A percentile compares a stretch with the other conserved stretches of the same genome.
phyloP scores from a whole-genome alignment of 2,329 filamentous ascomycete genomes.

The Golovinomyces cichoracearum region DNA sequence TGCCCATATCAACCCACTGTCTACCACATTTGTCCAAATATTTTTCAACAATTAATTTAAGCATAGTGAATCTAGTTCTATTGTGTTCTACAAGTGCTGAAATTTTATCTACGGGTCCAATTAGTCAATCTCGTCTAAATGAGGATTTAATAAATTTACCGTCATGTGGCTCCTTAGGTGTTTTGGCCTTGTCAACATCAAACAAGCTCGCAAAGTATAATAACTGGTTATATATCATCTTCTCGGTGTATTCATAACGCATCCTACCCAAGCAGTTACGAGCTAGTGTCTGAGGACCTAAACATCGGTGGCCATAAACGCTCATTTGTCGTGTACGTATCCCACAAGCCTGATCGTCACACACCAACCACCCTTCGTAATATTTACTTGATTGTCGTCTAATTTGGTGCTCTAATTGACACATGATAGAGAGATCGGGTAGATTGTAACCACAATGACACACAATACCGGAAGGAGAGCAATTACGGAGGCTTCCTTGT shows the following conservation, averaged over 20 bases:
- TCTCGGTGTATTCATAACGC: slow-evolving; percentile 68
- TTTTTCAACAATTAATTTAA: slow-evolving; percentile 51
- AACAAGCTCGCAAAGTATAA: slow-evolving; percentile 66
- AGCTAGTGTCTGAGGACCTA: slow-evolving; percentile 65
- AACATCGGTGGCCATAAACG: slow-evolving; percentile 72
- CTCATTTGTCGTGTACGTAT: slow-evolving; percentile 74
- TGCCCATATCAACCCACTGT: slow-evolving; percentile 87
- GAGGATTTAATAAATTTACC: slow-evolving; percentile 17
- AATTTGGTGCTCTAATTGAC: slow-evolving; percentile 68
- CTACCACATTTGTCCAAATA: slow-evolving; percentile 76
- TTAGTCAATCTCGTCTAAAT: slow-evolving; percentile 3
- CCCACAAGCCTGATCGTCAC: slow-evolving; percentile 68
- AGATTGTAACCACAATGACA: slow-evolving; percentile 43
- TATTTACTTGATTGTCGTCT: slow-evolving; percentile 55
- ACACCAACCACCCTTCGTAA: slow-evolving; percentile 78
- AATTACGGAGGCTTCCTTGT: slow-evolving; percentile 25
- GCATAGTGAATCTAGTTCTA: slow-evolving; percentile 45
- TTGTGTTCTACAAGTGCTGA: slow-evolving; percentile 58
- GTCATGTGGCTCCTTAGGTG: background rate
- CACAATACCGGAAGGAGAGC: slow-evolving; percentile 48
- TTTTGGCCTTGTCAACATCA: slow-evolving; percentile 61
- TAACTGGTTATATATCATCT: slow-evolving; percentile 82
- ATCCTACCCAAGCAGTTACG: slow-evolving; percentile 67
- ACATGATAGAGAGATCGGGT: slow-evolving; percentile 51
- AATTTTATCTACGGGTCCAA: slow-evolving; percentile 20